Conservation (phyloP, 1,139 yeast species). For the Debaryomycetaceae sp. region DNA sequence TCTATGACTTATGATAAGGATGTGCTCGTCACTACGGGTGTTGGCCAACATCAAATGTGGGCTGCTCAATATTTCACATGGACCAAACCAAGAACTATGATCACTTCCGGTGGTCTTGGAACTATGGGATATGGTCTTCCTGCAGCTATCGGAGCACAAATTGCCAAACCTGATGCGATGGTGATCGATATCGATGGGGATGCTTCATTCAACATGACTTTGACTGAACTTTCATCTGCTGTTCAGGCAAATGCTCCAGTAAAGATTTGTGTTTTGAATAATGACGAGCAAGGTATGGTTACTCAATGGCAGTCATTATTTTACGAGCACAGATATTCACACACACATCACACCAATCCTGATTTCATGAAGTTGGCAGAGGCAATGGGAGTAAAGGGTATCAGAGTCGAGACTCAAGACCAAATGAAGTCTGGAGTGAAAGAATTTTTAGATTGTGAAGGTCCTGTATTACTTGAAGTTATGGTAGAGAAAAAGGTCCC, state of each 20-base stretch:
- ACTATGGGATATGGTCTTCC: conserved; percentile 99
- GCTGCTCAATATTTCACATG: conserved; percentile 97
- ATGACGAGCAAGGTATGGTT: conserved; percentile 99
- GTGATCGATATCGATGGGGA: conserved; percentile 98
- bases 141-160: conserved; percentile 97
- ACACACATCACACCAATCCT: conserved; percentile 94
- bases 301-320: conserved; percentile 98
- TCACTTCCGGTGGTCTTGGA: conserved; percentile 97
- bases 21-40: conserved; percentile 93
- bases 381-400: conserved; percentile 87
- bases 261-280: conserved; percentile 83
- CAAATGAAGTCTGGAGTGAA: conserved; percentile 59
- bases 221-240: conserved; percentile 89
- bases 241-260: conserved; percentile 92
- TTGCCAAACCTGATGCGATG: conserved; percentile 89
- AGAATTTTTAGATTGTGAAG: conserved; percentile 69
- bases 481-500: conserved; percentile 94
- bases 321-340: conserved; percentile 94
- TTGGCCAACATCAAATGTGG: conserved; percentile 99
- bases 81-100: conserved; percentile 86
- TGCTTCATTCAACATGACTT: conserved; percentile 96
- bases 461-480: conserved; percentile 90
- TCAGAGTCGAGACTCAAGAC: conserved; percentile 65
- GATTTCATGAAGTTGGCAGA: conserved; percentile 91
- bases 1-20: conserved; percentile 65